These are phyloP conservation scores for Rhizopus sp. DNA, from an alignment of 371 early-diverging fungal species.

Conservation along the genomic window DNA sequence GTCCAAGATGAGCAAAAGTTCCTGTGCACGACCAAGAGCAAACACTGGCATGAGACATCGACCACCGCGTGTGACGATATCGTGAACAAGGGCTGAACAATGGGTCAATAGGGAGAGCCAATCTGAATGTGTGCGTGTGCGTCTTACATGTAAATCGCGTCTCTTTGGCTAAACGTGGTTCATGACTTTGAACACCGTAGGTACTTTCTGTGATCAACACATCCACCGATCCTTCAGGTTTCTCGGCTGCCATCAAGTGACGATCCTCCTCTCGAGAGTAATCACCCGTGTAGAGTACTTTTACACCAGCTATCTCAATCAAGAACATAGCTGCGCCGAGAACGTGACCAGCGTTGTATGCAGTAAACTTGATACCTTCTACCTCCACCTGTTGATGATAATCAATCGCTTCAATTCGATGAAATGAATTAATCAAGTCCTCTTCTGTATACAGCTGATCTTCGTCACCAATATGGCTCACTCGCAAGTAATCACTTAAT, in stretches of 20 bases:
- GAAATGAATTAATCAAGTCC: conserved; percentile 90
- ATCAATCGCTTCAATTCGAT: conserved; percentile 97
- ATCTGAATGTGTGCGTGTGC: not conserved
- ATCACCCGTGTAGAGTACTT: conserved; percentile 98
- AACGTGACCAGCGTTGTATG: conserved; percentile 99
- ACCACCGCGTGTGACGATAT: conserved; percentile 96
- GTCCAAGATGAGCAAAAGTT: conserved; percentile 98
- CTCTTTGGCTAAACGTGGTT: conserved; percentile 97
- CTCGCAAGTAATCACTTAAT: conserved; percentile 95
- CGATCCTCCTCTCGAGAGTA: conserved; percentile 99
- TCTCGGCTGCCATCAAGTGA: conserved; percentile 99
- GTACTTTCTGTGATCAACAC: conserved; percentile 99
- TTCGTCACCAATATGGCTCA: conserved; percentile 87
- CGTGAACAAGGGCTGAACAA: conserved; percentile 71
- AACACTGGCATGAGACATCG: conserved; percentile 99
- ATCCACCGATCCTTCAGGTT: conserved; percentile 87
- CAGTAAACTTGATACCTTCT: conserved; percentile 96
- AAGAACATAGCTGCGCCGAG: conserved; percentile 99
- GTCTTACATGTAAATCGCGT: conserved; percentile 81
- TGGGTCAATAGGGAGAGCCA: conserved; percentile 1
- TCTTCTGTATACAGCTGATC: conserved; percentile 96
- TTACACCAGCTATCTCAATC: conserved; percentile 97
- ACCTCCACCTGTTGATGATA: conserved; percentile 98
- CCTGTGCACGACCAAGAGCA: conserved; percentile 99
- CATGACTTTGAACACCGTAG: conserved; percentile 98